Evolutionary conservation across 1,284 basidiomycete genomes (phyloP).

Genomic region (Trichosporon ovoides): DNA sequence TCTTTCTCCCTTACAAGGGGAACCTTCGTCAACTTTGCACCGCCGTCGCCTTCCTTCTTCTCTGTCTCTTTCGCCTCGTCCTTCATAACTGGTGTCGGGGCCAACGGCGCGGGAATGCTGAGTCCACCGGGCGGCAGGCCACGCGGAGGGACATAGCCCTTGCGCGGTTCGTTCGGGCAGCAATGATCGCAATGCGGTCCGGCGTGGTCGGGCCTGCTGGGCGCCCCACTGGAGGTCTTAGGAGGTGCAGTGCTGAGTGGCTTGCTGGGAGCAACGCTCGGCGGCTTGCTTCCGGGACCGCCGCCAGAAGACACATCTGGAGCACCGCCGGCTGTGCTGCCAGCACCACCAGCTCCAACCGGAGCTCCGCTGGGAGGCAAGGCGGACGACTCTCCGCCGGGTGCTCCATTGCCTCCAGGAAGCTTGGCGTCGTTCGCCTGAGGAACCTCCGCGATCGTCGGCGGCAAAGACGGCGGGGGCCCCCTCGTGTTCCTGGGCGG

Average conservation of each 20-base stretch:
- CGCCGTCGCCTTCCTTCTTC: conserved; percentile 22
- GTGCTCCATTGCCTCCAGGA: not conserved
- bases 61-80: conserved; percentile 22
- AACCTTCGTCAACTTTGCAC: conserved; percentile 3
- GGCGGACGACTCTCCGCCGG: not conserved
- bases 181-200: conserved; percentile 1
- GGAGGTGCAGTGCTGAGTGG: not conserved
- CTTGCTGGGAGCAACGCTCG: not conserved
- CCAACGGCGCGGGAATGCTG: not conserved
- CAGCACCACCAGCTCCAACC: not conserved
- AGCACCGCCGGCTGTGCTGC: not conserved
- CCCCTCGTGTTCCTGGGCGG: not conserved
- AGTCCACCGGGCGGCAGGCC: not conserved
- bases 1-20: conserved; percentile 3
- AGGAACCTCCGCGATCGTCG: not conserved
- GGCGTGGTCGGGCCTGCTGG: not conserved
- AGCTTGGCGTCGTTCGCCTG: not conserved
- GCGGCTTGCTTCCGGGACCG: not conserved
- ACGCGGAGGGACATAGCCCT: not conserved
- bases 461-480: not conserved
- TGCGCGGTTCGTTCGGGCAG: not conserved
- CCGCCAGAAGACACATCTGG: not conserved
- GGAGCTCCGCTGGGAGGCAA: not conserved
- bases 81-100: not conserved
- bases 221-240: not conserved